Evolutionary conservation across 345 rosid genomes (phyloP).

Genomic region (Streptanthus diversifolius): DNA sequence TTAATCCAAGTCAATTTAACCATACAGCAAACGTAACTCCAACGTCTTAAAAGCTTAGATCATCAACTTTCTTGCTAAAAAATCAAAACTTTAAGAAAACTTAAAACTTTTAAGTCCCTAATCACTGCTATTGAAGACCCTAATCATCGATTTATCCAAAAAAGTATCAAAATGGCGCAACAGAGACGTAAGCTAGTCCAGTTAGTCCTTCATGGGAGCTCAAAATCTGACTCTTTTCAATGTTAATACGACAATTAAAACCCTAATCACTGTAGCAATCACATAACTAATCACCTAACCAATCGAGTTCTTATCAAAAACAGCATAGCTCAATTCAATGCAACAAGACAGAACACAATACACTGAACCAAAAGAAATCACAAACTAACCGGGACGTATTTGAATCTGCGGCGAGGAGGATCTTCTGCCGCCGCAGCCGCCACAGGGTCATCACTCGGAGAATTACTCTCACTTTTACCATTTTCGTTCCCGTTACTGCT

Average conservation of each 20-base stretch:
- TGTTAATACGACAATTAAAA: not conserved
- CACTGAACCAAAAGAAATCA: not conserved
- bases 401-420: constrained; percentile 79
- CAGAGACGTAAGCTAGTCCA: not conserved
- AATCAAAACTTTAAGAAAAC: not conserved
- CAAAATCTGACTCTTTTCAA: not conserved
- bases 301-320: not conserved
- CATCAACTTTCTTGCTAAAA: not conserved
- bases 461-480: constrained; percentile 37
- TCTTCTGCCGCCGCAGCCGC: constrained; percentile 39
- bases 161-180: not conserved
- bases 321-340: not conserved
- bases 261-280: constrained; percentile 21
- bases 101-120: not conserved
- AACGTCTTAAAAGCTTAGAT: not conserved
- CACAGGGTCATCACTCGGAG: constrained; percentile 35
- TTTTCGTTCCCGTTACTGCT: constrained; percentile 27
- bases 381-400: constrained; percentile 76
- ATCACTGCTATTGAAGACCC: constrained; percentile 4
- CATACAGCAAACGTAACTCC: not conserved
- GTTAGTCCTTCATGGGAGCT: not conserved
- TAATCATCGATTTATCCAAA: constrained; percentile 10
- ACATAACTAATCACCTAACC: not conserved
- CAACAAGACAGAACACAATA: not conserved
- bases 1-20: not conserved